Percentiles rank a stretch among this genome's conserved stretches.
Conservation (phyloP, 306 rosid species). For the Chamaecrista fasciculata region DNA sequence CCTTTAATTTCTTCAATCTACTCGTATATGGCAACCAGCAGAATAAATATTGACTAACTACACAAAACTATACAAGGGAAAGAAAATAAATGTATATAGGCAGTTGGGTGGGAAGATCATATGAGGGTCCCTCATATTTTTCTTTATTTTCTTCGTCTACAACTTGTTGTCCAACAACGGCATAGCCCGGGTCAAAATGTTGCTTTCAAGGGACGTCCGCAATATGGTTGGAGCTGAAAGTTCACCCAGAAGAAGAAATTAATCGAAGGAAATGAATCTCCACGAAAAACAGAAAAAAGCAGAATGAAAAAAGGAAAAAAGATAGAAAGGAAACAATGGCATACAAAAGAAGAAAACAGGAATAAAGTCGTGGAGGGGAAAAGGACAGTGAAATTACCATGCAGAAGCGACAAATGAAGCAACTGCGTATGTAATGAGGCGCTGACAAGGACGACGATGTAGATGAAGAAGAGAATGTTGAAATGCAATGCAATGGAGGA, state of each 20-base stretch:
- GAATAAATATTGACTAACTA: slow-evolving; percentile 45
- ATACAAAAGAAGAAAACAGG: slow-evolving; percentile 28
- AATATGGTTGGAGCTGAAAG: slow-evolving; percentile 42
- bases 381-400: slow-evolving; percentile 48
- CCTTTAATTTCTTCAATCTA: slow-evolving; percentile 45
- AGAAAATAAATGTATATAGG: slow-evolving; percentile 25
- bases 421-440: slow-evolving; percentile 1
- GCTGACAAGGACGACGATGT: slow-evolving; percentile 19
- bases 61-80: slow-evolving; percentile 37
- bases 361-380: too few species aligned
- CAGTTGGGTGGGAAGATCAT: slow-evolving; percentile 31
- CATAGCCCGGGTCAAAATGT: slow-evolving; percentile 39
- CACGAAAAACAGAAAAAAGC: background rate
- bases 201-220: slow-evolving; percentile 40
- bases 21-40: slow-evolving; percentile 10
- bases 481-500: slow-evolving; percentile 18
- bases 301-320: slow-evolving; percentile 9
- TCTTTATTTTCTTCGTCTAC: slow-evolving; percentile 36
- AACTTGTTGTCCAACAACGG: slow-evolving; percentile 38
- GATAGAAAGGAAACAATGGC: background rate
- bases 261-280: slow-evolving; percentile 17
- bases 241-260: slow-evolving; percentile 9
- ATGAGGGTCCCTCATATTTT: slow-evolving; percentile 67
- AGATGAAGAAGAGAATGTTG: slow-evolving; percentile 3
- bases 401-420: slow-evolving; percentile 35